A percentile compares a stretch with the other conserved stretches of the same genome.
Evolutionary conservation across 2,329 filamentous ascomycete species (phyloP).

Genomic region (Alternaria triticimaculans): DNA sequence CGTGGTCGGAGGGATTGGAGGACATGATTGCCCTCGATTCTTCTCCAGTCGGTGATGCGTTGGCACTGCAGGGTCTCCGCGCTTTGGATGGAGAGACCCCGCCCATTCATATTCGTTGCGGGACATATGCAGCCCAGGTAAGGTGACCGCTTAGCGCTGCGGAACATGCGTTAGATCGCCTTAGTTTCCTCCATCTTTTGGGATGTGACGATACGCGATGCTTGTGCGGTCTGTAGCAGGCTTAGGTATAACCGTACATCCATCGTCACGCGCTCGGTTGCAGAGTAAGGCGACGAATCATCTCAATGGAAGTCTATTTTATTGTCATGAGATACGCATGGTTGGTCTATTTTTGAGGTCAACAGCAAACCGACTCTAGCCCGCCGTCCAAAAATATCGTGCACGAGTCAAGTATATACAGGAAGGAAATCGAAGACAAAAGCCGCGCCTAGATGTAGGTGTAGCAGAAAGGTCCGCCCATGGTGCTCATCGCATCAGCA

Average conservation of each 20-base stretch:
- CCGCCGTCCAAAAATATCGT: neutral
- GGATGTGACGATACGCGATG: neutral
- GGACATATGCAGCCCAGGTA: slow-evolving; percentile 18
- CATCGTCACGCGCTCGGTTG: neutral
- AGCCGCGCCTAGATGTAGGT: slow-evolving; percentile 44
- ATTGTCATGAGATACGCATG: neutral
- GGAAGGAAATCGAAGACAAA: neutral
- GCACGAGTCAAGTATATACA: slow-evolving; percentile 12
- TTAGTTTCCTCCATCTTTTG: neutral
- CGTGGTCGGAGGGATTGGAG: slow-evolving; percentile 41
- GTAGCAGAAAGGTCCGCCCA: slow-evolving; percentile 57
- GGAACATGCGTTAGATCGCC: slow-evolving; percentile 19
- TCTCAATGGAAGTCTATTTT: neutral
- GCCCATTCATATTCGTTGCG: slow-evolving; percentile 20
- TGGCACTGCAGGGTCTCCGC: slow-evolving; percentile 38
- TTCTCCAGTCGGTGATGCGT: slow-evolving; percentile 41
- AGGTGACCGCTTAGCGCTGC: slow-evolving; percentile 27
- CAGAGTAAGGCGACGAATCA: neutral
- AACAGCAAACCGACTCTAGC: neutral
- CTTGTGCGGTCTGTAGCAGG: neutral
- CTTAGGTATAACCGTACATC: neutral
- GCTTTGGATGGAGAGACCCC: slow-evolving; percentile 17
- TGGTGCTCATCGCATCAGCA: slow-evolving; percentile 52
- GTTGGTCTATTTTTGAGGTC: neutral
- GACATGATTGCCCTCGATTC: slow-evolving; percentile 27